Base-by-base conservation (phyloP, 306 rosid genomes). In the Medicago arabica region DNA sequence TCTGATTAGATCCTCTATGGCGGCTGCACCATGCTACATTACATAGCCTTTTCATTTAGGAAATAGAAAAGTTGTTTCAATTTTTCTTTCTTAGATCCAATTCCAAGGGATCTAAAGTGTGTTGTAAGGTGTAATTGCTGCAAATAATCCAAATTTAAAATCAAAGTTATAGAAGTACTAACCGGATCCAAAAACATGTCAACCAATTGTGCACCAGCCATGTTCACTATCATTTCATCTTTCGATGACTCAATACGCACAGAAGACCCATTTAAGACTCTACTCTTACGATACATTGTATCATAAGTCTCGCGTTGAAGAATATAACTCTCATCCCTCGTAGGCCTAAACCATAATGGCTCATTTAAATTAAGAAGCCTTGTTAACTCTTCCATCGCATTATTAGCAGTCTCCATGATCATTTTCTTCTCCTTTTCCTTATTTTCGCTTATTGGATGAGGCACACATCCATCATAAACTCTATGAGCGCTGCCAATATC, bases 141-240 rank as follows among this genome's bases (percentile, higher is more conserved):
- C 2, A 25, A 25, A 25, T 25, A 25, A 25, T 25, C 28, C 28
- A 25, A 25, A 25, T 14, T 7, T 47, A 14, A 1, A 47, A 14
- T 47, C 4, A 76, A 47, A 36, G 54, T 54, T 31, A 19, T 55
- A 19, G 1, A 41, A 34, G 38, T 1, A 6, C 85, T 72, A 36
- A 91, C 98, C 57, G 88, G 51, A 82, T 91, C 81, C 4, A 89
- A 17, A 59, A 93, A 80, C 82, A 77, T 77, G 43, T 87, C 86
- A 77, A 89, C 85, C 72, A 93, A 77, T 7, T 81, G 74, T 65
- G 51, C 7, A 25, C 79, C 90, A 53, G 50, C 17, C 87, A 85
- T 75, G 51, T 67, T 39, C 55, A 89, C 96, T 4, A 74, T 51
- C 74, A 78, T 75, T 0, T 88, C 84, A 69, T 88, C 86, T 83